Base-by-base conservation (phyloP, 2,329 filamentous ascomycete species). In the Aspergillus pseudoterreus region DNA sequence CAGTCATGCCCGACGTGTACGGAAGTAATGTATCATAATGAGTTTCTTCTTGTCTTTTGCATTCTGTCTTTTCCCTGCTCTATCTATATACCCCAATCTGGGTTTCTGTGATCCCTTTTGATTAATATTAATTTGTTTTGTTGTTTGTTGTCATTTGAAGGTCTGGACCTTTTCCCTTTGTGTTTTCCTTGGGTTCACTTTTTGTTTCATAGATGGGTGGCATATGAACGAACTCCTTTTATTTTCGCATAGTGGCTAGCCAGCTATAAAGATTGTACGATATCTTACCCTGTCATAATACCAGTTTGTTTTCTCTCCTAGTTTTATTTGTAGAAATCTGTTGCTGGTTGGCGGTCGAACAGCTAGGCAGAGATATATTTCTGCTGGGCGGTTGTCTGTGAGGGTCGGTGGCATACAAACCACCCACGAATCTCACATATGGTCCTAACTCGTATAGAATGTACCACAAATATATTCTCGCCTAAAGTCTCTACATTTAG, bases 1-100 rank as follows among this genome's bases (percentile, higher is more conserved):
- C 41, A 94, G 91, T 70, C 90, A 95, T 74, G 90, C 90, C 45
- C 81, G 90, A 69, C 90, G 92, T 74, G 84, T 90, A 51, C 82
- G 90, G 66, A 94, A 92, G 73, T 90, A 75, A 74, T 59, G 43
- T 43, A 50, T 41, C 43, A 35, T 52, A 47, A 62, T 62, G 58
- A 51, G 53, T 57, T 55, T 57, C 43, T 50, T 53, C 45, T 41
- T 30, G 35, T 45, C 38, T 42, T 52, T 45, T 24, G 9, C 42
- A 35, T 43, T 50, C 27, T 42, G 12, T 30, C 21, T 72, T 2
- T 74, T 73, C 14, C 36, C 38, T 43, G 21, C 24, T 32, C 36
- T 22, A 27, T 43, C 35, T 12, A 47, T 47, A 24, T 47, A 39
- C 43, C 35, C 35, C 48, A n/a, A 32, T 32, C 15, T 33, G 39